Evolutionary conservation across 495 filamentous ascomycete genomes (phyloP).

Genomic region (Talaromyces adpressus): DNA sequence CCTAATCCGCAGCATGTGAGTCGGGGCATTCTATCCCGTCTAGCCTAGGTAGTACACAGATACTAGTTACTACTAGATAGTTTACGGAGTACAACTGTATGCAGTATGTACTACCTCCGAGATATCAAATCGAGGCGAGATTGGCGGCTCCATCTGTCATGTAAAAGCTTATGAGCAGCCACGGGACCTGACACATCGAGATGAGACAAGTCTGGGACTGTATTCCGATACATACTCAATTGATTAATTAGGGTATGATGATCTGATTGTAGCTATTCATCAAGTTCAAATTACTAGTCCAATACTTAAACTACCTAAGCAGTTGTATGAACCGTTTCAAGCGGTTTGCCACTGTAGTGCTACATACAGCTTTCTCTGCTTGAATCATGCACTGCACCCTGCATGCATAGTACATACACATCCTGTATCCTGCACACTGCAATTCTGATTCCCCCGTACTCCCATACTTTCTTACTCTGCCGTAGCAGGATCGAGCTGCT

Average conservation of each 20-base stretch:
- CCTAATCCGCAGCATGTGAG: neutral
- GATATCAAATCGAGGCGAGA: neutral
- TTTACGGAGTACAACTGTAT: neutral
- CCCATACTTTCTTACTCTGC: neutral
- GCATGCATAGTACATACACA: neutral
- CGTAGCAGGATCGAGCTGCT: neutral
- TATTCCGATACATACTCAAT: neutral
- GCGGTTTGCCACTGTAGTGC: neutral
- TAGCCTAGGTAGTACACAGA: neutral
- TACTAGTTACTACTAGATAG: neutral
- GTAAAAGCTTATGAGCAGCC: neutral
- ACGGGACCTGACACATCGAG: neutral
- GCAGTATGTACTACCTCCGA: neutral
- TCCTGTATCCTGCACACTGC: neutral
- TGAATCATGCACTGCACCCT: neutral
- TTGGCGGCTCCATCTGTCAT: neutral
- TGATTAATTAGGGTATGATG: neutral
- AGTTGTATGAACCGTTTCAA: neutral
- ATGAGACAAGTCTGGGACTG: neutral
- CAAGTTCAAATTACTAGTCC: neutral
- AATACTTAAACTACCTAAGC: neutral
- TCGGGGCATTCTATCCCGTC: neutral
- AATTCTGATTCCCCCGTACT: neutral
- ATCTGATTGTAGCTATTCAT: neutral
- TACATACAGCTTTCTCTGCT: neutral